Evolutionary conservation across 352 stramenopile species (phyloP), one percentile per base, ranked within the genome.

Genomic region (Globisporangium echinulatum): DNA sequence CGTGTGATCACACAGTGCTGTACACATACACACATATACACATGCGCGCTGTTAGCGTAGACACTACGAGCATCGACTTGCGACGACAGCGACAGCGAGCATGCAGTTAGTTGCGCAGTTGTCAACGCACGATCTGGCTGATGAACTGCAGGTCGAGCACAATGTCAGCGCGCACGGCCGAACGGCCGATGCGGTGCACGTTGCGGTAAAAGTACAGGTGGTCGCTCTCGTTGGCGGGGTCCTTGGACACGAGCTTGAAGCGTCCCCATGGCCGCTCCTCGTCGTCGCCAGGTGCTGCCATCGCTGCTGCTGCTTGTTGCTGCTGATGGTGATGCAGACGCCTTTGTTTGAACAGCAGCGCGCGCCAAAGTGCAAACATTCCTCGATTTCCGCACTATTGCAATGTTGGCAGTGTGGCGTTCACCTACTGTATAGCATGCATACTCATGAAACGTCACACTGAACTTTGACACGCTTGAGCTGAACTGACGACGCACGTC

Each of bases 1-100:
- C 88, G 61, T 43, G 60, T 61, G 13, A 92, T 66, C 6, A 77
- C 54, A 51, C 79, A 92, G 64, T 92, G 79, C 82, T 91, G 47
- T 25, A 19, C 2, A 56, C 48, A n/a, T 36, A 54, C 7, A 25
- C 11, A 42, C 6, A 56, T 5, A 36, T 8, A 53, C 6, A 52
- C 58, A 53, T n/a, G 14, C 50, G 37, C 10, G 17, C 46, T 11
- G n/a, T 33, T 9, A 11, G 11, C 40, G 11, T 5, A 44, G 40
- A 44, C 40, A 44, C 40, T 33, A 33, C 25, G 25, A 33, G 25
- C 25, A 33, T 33, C 25, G 25, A 3, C 25, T 33, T 33, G 25
- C 42, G 42, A 50, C 46, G 46, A 25, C 14, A 14, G 7, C 13
- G 3, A 40, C 19, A 39, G 14, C 36, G 47, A 19, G 25, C 11